These are phyloP conservation scores for Termitomyces sp. DNA, from an alignment of 1,284 basidiomycete species.

Conservation along the genomic window DNA sequence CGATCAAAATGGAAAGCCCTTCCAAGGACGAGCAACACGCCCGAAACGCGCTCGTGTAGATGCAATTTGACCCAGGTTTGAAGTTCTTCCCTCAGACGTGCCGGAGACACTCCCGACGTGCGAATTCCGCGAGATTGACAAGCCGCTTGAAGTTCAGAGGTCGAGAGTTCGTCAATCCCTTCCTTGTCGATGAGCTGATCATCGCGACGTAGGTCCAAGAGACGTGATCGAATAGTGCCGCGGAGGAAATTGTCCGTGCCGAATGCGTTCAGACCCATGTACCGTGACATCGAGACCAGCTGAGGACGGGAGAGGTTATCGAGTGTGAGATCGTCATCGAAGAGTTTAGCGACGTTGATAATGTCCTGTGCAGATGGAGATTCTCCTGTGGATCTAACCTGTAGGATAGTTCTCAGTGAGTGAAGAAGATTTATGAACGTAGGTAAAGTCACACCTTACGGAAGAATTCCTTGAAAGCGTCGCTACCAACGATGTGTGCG, in stretches of 20 bases:
- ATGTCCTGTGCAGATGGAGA: conserved; percentile 85
- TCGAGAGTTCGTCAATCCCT: conserved; percentile 88
- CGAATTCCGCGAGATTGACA: conserved; percentile 95
- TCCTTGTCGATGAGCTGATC: conserved; percentile 91
- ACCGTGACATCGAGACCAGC: conserved; percentile 94
- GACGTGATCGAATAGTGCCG: conserved; percentile 84
- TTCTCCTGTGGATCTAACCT: conserved; percentile 93
- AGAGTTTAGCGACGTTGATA: conserved; percentile 92
- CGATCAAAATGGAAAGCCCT: conserved; percentile 94
- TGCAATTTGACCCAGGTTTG: conserved; percentile 94
- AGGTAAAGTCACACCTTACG: conserved; percentile 63
- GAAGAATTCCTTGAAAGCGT: conserved; percentile 99
- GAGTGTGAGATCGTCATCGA: conserved; percentile 95
- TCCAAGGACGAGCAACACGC: conserved; percentile 88
- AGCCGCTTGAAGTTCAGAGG: conserved; percentile 85
- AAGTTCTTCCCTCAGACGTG: conserved; percentile 83
- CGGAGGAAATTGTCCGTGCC: conserved; percentile 99
- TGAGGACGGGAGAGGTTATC: conserved; percentile 98
- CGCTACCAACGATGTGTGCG: conserved; percentile 85
- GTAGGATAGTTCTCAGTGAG: conserved; percentile 20
- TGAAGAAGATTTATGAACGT: background rate
- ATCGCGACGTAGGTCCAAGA: conserved; percentile 84
- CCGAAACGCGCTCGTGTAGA: conserved; percentile 83
- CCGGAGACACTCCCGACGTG: conserved; percentile 80
- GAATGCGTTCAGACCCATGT: conserved; percentile 98